Percentiles rank a stretch among this genome's conserved stretches.
Conservation (phyloP, 345 rosid species). For the Ceriops tagal region DNA sequence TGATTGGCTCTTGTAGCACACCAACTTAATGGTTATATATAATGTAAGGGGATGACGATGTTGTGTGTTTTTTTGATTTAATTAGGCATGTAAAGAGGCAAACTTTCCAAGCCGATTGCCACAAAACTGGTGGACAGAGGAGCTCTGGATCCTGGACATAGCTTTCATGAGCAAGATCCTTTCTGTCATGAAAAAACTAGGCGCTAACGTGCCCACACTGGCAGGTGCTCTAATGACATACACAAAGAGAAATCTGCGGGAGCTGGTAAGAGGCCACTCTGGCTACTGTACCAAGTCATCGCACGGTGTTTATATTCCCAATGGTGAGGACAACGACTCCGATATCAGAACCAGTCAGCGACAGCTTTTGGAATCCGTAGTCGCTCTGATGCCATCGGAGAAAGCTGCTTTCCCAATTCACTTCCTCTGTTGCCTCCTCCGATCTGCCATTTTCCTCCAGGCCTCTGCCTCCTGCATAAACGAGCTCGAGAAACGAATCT, state of each 20-base stretch:
- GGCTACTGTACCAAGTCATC: constrained; percentile 46
- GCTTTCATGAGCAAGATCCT: constrained; percentile 50
- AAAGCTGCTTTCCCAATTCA: constrained; percentile 66
- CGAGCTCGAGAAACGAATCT: constrained; percentile 79
- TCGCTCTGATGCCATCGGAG: constrained; percentile 65
- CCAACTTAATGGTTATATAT: neutral
- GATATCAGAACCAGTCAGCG: constrained; percentile 46
- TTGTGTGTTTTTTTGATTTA: neutral
- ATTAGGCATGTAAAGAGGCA: constrained; percentile 70
- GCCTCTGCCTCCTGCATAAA: constrained; percentile 53
- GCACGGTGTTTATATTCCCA: neutral
- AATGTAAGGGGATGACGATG: too few species aligned
- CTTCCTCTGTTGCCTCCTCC: constrained; percentile 89
- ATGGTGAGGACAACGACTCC: constrained; percentile 26
- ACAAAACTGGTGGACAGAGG: constrained; percentile 96
- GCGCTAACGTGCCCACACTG: constrained; percentile 55
- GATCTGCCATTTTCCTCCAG: constrained; percentile 65
- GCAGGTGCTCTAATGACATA: constrained; percentile 64
- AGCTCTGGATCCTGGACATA: constrained; percentile 65
- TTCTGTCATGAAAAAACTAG: constrained; percentile 60
- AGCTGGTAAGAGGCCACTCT: constrained; percentile 80
- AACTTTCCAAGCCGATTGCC: constrained; percentile 84
- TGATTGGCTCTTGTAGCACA: neutral
- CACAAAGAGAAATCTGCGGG: constrained; percentile 77
- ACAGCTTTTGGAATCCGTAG: constrained; percentile 60